A percentile compares a stretch with the other conserved stretches of the same genome.
These are phyloP conservation scores for Kazachstania psychrophila DNA, from an alignment of 805 yeast species.

Conservation along the genomic window DNA sequence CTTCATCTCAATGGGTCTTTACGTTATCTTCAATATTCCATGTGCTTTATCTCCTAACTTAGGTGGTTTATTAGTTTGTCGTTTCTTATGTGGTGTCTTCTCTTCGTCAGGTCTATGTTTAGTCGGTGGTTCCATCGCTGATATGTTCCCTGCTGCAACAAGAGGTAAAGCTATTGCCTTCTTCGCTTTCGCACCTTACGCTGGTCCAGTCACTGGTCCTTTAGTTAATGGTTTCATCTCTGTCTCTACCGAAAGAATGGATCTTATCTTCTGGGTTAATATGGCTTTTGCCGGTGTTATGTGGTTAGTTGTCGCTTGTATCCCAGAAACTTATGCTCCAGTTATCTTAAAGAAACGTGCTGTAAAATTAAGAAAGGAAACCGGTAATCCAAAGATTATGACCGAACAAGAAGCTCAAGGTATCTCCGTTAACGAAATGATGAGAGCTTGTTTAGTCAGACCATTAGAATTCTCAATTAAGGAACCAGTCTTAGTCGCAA, in stretches of 20 bases:
- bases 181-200: constrained; percentile 86
- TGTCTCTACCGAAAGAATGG: constrained; percentile 58
- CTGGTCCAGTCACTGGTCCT: constrained; percentile 89
- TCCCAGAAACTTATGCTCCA: constrained; percentile 92
- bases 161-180: constrained; percentile 87
- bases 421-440: constrained; percentile 55
- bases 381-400: constrained; percentile 78
- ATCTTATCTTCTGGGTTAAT: constrained; percentile 78
- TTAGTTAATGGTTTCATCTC: constrained; percentile 79
- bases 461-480: constrained; percentile 70
- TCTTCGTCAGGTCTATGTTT: constrained; percentile 73
- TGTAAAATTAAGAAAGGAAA: constrained; percentile 55
- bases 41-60: constrained; percentile 78
- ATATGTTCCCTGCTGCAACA: constrained; percentile 70
- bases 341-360: constrained; percentile 65
- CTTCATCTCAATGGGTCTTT: constrained; percentile 62
- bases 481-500: constrained; percentile 77
- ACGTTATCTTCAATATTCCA: constrained; percentile 75
- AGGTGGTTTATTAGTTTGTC: constrained; percentile 68
- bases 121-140: constrained; percentile 89
- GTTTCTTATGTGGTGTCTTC: constrained; percentile 83
- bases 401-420: constrained; percentile 88
- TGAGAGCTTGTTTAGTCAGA: constrained; percentile 63
- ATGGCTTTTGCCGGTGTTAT: constrained; percentile 84
- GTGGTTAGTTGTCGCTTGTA: constrained; percentile 53